phyloP scores from a whole-genome alignment of 805 yeast species.

The Geotrichum ghanense region DNA sequence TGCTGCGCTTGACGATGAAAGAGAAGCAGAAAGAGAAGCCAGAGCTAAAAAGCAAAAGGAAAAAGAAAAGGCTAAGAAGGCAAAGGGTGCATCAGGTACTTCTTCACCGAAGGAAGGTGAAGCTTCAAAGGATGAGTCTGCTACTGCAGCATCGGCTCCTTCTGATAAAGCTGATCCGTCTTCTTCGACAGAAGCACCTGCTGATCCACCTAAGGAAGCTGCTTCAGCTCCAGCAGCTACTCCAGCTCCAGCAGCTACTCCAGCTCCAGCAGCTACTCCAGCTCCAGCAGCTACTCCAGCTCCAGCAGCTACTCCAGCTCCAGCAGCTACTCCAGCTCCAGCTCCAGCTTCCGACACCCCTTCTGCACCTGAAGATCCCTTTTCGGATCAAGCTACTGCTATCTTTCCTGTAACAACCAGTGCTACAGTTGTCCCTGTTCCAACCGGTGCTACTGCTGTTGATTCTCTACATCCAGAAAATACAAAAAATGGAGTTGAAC shows the following conservation, averaged over 20 bases:
- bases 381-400: constrained; percentile 8
- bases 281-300: constrained; percentile 9
- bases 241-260: not conserved
- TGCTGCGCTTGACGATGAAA: not conserved
- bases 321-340: constrained; percentile 26
- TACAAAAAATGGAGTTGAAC: too few species aligned
- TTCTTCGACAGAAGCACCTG: not conserved
- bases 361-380: constrained; percentile 18
- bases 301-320: constrained; percentile 28
- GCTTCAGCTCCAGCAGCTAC: not conserved
- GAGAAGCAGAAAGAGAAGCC: not conserved
- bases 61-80: not conserved
- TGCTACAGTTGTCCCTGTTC: not conserved
- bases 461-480: too few species aligned
- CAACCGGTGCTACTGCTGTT: not conserved
- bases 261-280: not conserved
- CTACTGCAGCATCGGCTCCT: not conserved
- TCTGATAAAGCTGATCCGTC: not conserved
- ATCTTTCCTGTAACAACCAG: not conserved
- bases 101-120: too few species aligned
- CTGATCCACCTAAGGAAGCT: not conserved
- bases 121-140: not conserved
- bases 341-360: constrained; percentile 26
- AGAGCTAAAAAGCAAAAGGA: not conserved
- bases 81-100: too few species aligned